These are phyloP conservation scores for Aquilaria sinensis DNA, from an alignment of 345 rosid species.

Conservation along the genomic window DNA sequence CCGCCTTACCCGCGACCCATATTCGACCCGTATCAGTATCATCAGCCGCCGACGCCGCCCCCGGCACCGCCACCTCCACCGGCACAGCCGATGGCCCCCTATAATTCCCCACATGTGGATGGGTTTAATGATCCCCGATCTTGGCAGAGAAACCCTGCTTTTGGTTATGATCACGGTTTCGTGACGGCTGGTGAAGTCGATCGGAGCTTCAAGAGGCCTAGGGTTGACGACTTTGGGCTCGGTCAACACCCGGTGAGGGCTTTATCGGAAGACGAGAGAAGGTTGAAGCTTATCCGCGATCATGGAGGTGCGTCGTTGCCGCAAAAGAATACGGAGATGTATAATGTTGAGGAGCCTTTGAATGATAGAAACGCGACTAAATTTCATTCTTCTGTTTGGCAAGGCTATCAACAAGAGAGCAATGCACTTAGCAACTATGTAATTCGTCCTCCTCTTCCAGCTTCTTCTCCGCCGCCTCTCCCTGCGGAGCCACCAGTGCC, in stretches of 20 bases:
- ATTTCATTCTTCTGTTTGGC: slow-evolving; percentile 20
- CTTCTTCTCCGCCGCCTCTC: slow-evolving; percentile 63
- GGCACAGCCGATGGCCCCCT: slow-evolving; percentile 6
- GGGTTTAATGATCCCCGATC: slow-evolving; percentile 26
- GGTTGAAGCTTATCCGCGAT: slow-evolving; percentile 79
- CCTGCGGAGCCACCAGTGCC: slow-evolving; percentile 34
- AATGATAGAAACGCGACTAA: slow-evolving; percentile 13
- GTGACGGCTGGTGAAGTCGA: slow-evolving; percentile 36
- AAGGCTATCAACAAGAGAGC: slow-evolving; percentile 13
- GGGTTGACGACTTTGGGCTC: slow-evolving; percentile 36
- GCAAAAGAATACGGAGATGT: slow-evolving; percentile 20
- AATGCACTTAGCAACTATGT: slow-evolving; percentile 7
- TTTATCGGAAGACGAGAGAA: slow-evolving; percentile 54
- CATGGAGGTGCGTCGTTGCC: slow-evolving; percentile 44
- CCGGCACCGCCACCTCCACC: slow-evolving; percentile 14
- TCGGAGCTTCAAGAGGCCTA: slow-evolving; percentile 63
- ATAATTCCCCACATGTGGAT: slow-evolving; percentile 1
- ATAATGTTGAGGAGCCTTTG: slow-evolving; percentile 16
- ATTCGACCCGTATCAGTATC: slow-evolving; percentile 29
- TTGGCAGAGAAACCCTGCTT: slow-evolving; percentile 35
- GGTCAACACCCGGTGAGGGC: slow-evolving; percentile 15
- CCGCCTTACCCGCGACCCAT: slow-evolving; percentile 32
- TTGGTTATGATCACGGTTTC: slow-evolving; percentile 15
- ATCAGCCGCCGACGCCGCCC: slow-evolving; percentile 8
- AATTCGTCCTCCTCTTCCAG: slow-evolving; percentile 51